Evolutionary conservation across 2,329 filamentous ascomycete genomes (phyloP), one percentile per base, ranked within the genome.

Genomic region (Stemphylium vesicarium): DNA sequence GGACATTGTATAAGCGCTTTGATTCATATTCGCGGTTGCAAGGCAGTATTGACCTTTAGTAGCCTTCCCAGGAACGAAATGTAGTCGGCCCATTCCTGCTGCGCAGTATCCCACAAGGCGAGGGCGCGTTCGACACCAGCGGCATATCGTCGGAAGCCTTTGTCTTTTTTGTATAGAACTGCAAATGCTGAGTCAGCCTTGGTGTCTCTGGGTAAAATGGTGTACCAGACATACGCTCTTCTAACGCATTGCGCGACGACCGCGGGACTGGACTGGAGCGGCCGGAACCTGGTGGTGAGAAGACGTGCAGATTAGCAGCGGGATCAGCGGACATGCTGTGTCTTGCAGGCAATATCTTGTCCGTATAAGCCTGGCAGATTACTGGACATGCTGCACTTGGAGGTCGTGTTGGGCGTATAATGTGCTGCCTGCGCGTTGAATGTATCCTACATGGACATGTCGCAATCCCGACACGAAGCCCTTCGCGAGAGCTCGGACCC

Each of bases 51-150:
- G 74, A 93, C 91, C 86, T 97, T 98, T 59, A 96, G 82, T 43
- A 99, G 82, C 59, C 92, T 87, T 72, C 91, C 96, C 51, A 99
- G 80, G 74, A 98, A 99, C 15, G 94, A 96, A 70, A 99, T 99
- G 74, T 99, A 99, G 79, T 99, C 95, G 43, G 96, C 95, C 95
- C 95, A 99, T 86, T 99, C 95, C 78, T 98, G 92, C 65, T 97
- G 82, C 26, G 92, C 88, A 13, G 91, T 93, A 73, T 99, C 95
- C 79, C 97, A 99, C 31, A 96, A 83, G 40, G 90, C 85, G 59
- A 99, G 83, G 31, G 92, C 90, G 75, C 92, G 87, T 71, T 98
- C 94, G 63, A 99, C 88, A 54, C 87, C 90, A 43, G 88, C 86
- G 39, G 92, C 92, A 85, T 98, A 99, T 75, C 93, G 90, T 63